Conservation (phyloP, 2,329 filamentous ascomycete species). For the Claviceps sp. region DNA sequence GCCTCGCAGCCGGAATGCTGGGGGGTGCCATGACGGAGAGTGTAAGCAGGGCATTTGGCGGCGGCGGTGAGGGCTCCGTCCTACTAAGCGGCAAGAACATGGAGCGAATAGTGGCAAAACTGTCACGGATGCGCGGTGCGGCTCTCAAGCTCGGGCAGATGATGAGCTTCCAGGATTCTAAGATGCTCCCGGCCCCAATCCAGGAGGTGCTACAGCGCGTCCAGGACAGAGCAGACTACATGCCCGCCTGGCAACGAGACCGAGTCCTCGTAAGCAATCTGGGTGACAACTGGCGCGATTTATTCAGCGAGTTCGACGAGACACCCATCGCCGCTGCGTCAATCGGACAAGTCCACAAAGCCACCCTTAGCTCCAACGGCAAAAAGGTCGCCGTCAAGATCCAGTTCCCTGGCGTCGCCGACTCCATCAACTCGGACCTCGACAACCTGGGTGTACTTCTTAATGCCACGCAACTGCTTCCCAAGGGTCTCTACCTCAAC, state of each 20-base stretch:
- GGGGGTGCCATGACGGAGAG: constrained; percentile 81
- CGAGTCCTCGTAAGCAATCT: constrained; percentile 68
- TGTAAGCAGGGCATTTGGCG: constrained; percentile 65
- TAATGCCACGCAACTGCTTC: constrained; percentile 78
- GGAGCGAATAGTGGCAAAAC: constrained; percentile 80
- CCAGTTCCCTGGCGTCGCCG: constrained; percentile 90
- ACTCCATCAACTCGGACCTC: constrained; percentile 91
- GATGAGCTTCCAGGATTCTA: constrained; percentile 95
- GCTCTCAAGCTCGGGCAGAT: constrained; percentile 96
- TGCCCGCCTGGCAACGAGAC: constrained; percentile 88
- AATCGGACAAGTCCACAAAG: constrained; percentile 90
- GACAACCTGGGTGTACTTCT: constrained; percentile 86
- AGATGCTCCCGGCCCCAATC: constrained; percentile 79
- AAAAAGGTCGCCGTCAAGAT: constrained; percentile 84
- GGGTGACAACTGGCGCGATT: constrained; percentile 67
- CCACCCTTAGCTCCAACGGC: constrained; percentile 61
- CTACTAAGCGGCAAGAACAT: constrained; percentile 84
- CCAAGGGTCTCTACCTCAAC: constrained; percentile 84
- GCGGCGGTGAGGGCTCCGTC: constrained; percentile 55
- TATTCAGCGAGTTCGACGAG: constrained; percentile 79
- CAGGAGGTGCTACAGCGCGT: constrained; percentile 86
- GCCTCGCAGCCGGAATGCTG: constrained; percentile 88
- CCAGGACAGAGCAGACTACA: constrained; percentile 93
- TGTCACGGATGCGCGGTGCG: constrained; percentile 92
- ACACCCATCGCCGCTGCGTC: constrained; percentile 89